Base-by-base conservation (phyloP, 2,329 filamentous ascomycete species). In the Lasiodiplodia citricola region DNA sequence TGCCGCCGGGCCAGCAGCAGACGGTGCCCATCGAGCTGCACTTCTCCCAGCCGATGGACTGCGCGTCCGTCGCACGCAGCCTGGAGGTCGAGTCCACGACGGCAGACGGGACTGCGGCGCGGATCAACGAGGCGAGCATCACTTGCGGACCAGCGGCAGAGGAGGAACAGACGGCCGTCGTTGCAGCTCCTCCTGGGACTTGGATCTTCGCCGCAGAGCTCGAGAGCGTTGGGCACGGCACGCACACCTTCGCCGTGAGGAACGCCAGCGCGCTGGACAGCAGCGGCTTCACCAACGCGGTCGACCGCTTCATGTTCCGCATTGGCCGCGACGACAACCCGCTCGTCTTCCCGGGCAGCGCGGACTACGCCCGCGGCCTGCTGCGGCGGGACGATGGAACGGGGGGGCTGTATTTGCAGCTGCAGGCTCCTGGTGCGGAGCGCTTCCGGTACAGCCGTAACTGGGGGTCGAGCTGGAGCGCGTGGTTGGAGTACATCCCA, bases 11-110 rank as follows among this genome's bases (percentile, higher is more conserved):
- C 4, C 52, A 31, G 7, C 25, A 23, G 13, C 52, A 55, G 11
- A 55, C 25, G 0, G 16, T 35, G 8, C 25, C 83, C 5, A 78
- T 91, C 56, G 82, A 85, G 60, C 69, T 91, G 2, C 83, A 87
- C 44, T 91, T 90, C 74, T 89, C 87, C 0, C 80, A 80, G 1
- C 79, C 84, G 52, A 90, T 91, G 88, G 81, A 88, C 72, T 91
- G 89, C 75, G 79, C 84, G 18, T 80, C 79, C 0, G 79, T 90
- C 16, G 83, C 81, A 0, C 74, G 83, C 4, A 80, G 81, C 2
- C 82, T 91, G 28, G 79, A 78, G 0, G 76, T 89, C 66, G 80
- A 82, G 38, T 90, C 89, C 1, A 85, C 80, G 1, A 88, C 86
- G 0, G 82, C 84, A 35, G 77, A 77, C 58, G 83, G 82, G 3